phyloP scores from a whole-genome alignment of 2,329 filamentous ascomycete species.

The Metarhizium guizhouense region DNA sequence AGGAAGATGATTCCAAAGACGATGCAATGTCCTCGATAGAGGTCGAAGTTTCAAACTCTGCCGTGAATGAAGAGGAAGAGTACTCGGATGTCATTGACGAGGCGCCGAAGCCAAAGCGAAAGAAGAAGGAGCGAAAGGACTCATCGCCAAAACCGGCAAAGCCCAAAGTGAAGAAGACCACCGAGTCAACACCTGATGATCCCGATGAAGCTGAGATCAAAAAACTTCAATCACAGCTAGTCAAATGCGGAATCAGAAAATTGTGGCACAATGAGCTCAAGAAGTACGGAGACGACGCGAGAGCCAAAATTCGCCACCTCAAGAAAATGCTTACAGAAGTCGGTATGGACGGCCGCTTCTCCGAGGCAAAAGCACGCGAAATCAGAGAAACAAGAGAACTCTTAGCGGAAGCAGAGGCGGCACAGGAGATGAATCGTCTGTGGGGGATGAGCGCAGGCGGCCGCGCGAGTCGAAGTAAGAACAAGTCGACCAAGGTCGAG shows the following conservation, averaged over 20 bases:
- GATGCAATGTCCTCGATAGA: conserved; percentile 10
- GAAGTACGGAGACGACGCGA: conserved; percentile 57
- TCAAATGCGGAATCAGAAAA: conserved; percentile 88
- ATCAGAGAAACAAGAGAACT: conserved; percentile 87
- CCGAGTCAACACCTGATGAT: conserved; percentile 26
- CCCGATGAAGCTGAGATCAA: conserved; percentile 76
- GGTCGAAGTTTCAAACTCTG: conserved; percentile 13
- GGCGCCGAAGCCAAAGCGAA: conserved; percentile 47
- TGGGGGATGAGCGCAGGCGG: conserved; percentile 55
- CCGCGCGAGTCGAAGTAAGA: conserved; percentile 32
- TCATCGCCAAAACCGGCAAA: conserved; percentile 20
- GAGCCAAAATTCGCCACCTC: conserved; percentile 76
- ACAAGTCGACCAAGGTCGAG: conserved; percentile 20
- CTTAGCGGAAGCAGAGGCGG: conserved; percentile 71
- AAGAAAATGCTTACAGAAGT: conserved; percentile 68
- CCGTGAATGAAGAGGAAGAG: conserved; percentile 27
- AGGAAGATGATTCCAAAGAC: conserved; percentile 12
- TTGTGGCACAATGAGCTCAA: conserved; percentile 84
- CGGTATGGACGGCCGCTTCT: conserved; percentile 86
- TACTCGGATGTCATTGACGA: conserved; percentile 62
- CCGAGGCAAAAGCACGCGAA: conserved; percentile 69
- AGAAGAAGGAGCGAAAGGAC: conserved; percentile 37
- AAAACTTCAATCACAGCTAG: conserved; percentile 72
- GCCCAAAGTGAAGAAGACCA: conserved; percentile 19
- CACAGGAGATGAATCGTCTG: conserved; percentile 68